phyloP scores from a whole-genome alignment of 2,329 filamentous ascomycete genomes.

The Colletotrichum sp. region DNA sequence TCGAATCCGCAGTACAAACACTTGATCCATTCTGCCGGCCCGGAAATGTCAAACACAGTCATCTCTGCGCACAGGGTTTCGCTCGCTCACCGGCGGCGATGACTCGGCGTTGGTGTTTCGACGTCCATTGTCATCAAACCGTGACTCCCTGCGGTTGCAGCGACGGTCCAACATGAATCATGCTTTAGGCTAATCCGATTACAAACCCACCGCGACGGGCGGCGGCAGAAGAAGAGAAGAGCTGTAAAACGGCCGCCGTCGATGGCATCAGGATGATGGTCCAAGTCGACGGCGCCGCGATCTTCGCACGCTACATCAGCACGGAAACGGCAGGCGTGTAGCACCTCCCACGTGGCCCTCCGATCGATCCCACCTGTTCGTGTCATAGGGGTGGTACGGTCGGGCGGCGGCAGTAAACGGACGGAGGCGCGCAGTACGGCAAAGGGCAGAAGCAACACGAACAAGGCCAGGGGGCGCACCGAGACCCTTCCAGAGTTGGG shows the following conservation, averaged over 20 bases:
- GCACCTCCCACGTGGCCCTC: not conserved
- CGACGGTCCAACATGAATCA: not conserved
- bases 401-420: not conserved
- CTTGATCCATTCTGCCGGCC: not conserved
- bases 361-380: conserved; percentile 15
- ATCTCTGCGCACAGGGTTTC: conserved; percentile 25
- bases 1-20: not conserved
- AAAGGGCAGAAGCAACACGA: not conserved
- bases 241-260: not conserved
- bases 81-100: conserved; percentile 18
- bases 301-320: not conserved
- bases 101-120: not conserved
- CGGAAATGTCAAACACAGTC: not conserved
- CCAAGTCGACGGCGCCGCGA: not conserved
- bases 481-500: not conserved
- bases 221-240: not conserved
- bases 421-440: not conserved
- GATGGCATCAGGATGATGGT: not conserved
- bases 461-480: not conserved
- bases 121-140: not conserved
- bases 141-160: not conserved
- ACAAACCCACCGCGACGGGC: not conserved
- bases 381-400: not conserved
- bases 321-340: not conserved
- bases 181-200: not conserved